Percentiles rank a stretch among this genome's conserved stretches.
phyloP scores from a whole-genome alignment of 2,329 filamentous ascomycete species.

The Hypoxylon sp. region DNA sequence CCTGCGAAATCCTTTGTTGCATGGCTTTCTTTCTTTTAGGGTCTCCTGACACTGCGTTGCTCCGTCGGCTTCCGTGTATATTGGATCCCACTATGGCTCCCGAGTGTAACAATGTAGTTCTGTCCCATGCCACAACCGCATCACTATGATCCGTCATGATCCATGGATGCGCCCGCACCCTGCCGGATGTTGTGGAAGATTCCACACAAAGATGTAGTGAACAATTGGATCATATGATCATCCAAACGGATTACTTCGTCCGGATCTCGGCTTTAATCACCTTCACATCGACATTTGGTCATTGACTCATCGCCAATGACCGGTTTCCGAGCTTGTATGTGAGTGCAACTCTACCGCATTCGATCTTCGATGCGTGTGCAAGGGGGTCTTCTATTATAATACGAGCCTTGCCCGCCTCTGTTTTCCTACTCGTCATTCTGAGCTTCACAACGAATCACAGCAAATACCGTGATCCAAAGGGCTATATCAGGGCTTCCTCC shows the following conservation, averaged over 20 bases:
- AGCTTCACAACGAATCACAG: slow-evolving; percentile 38
- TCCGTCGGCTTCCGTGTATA: slow-evolving; percentile 34
- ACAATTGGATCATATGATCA: slow-evolving; percentile 39
- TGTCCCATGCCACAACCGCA: slow-evolving; percentile 41
- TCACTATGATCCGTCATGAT: slow-evolving; percentile 40
- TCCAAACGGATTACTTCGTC: slow-evolving; percentile 34
- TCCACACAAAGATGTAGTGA: slow-evolving; percentile 31
- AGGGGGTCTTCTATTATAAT: slow-evolving; percentile 35
- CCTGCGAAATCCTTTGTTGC: slow-evolving; percentile 27
- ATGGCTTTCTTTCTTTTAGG: slow-evolving; percentile 16
- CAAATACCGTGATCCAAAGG: slow-evolving; percentile 35
- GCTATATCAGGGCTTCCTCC: slow-evolving; percentile 25
- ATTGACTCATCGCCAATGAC: slow-evolving; percentile 41
- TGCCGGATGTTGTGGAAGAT: slow-evolving; percentile 40
- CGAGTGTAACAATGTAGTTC: slow-evolving; percentile 33
- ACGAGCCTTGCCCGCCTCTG: slow-evolving; percentile 29
- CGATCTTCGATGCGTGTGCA: slow-evolving; percentile 32
- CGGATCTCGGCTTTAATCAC: slow-evolving; percentile 41
- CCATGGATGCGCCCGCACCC: slow-evolving; percentile 33
- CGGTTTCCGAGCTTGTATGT: slow-evolving; percentile 32
- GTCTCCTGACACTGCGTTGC: slow-evolving; percentile 33
- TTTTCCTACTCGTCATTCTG: slow-evolving; percentile 28
- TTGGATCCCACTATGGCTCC: slow-evolving; percentile 31
- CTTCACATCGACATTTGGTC: slow-evolving; percentile 14
- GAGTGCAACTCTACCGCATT: slow-evolving; percentile 33